Base-by-base conservation (phyloP, 495 filamentous ascomycete genomes). In the Aspergillus ostianus region DNA sequence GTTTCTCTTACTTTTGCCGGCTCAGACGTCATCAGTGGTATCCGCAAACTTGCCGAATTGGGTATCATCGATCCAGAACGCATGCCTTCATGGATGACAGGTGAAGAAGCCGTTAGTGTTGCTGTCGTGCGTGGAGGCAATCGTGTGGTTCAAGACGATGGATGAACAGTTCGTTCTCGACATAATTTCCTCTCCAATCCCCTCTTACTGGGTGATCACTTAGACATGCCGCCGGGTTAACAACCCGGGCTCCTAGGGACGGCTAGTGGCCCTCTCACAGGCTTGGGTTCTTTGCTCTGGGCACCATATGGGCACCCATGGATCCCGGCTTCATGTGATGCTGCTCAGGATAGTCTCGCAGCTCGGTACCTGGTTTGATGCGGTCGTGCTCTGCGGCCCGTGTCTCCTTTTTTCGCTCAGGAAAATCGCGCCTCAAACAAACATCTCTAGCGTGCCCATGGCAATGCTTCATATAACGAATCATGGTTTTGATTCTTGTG, bases 71-170 rank as follows among this genome's bases (percentile, higher is more conserved):
- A 93, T 64, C 88, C 89, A 0, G 81, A 84, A 70, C 81, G 76
- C 21, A 93, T 95, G 85, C 91, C 91, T 0, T 89, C 90, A 0
- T 96, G 92, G 92, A 88, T 95, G 87, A 93, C 90, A 1, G 92
- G 92, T 1, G 90, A 95, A 66, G 91, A 90, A 20, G 89, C 85
- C 0, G 85, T 95, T 4, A 93, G 87, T 62, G 73, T 86, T 47
- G 90, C 88, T 0, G 80, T 82, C 46, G 84, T 95, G 0, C 82
- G 78, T 55, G 66, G 80, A 47, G 89, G 90, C 4, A 82, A 80
- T 63, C 85, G 71, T 15, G 52, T 77, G 6, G 29, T 55, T 17
- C 69, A 58, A 12, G 64, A 67, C 48, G 51, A 46, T 55, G 60
- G 57, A 32, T 74, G 65, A 67, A 19, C 19, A 13, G 10, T 30